Percentiles rank a stretch among this genome's conserved stretches.
These are phyloP conservation scores for Anisodus acutangulus DNA, from an alignment of 257 asterid species.

Conservation along the genomic window DNA sequence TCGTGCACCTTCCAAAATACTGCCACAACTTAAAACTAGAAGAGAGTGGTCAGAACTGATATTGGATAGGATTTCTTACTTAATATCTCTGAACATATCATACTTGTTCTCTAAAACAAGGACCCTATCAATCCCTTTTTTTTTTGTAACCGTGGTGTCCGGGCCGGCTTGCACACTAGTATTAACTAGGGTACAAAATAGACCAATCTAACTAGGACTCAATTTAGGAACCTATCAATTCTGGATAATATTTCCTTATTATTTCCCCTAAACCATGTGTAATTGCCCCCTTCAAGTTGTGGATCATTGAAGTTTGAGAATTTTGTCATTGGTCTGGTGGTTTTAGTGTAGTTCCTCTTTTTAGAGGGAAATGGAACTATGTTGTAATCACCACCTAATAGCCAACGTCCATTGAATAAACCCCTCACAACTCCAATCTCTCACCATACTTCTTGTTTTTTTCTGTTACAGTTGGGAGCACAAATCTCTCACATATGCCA, in stretches of 20 bases:
- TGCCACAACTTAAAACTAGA: too few species aligned
- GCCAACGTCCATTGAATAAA: background rate
- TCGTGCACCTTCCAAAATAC: too few species aligned
- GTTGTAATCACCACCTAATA: conserved; percentile 12
- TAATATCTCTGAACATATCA: too few species aligned
- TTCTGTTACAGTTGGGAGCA: background rate
- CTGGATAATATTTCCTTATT: background rate
- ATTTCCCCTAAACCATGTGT: too few species aligned
- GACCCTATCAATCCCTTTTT: too few species aligned
- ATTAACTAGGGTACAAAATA: too few species aligned
- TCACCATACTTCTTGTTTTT: conserved; percentile 4
- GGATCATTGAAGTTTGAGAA: conserved; percentile 3
- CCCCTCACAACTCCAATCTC: background rate
- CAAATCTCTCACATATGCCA: background rate
- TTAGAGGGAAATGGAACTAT: background rate
- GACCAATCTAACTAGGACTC: too few species aligned
- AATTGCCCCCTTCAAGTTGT: background rate
- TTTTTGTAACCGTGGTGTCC: too few species aligned
- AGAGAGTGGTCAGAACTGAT: too few species aligned
- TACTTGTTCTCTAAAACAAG: too few species aligned
- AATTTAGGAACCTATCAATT: background rate
- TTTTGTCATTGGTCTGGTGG: background rate
- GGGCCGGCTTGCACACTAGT: too few species aligned
- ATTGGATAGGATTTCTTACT: too few species aligned
- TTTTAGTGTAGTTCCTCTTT: conserved; percentile 3